Base-by-base conservation (phyloP, 2,329 filamentous ascomycete genomes). In the Microdochium nivale region DNA sequence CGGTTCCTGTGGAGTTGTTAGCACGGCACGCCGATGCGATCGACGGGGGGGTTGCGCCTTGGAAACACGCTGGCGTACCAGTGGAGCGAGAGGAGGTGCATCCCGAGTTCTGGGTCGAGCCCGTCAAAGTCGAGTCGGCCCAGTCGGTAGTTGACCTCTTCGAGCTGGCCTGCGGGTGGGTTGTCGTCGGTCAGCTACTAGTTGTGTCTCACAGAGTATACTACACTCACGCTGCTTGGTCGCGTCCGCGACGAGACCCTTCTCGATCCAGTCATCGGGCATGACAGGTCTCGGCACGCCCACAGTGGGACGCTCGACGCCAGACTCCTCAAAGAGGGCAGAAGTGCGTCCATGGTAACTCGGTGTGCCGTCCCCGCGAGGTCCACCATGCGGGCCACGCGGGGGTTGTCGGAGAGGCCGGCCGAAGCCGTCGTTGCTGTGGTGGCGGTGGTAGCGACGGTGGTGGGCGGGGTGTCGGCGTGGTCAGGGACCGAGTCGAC, bases 21-120 rank as follows among this genome's bases (percentile, higher is more conserved):
- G 83, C n/a, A 82, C 80, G 43, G 82, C 78, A 21, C 83, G 79
- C 80, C 80, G 84, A 60, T n/a, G n/a, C n/a, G n/a, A n/a, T n/a
- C n/a, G n/a, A n/a, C n/a, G n/a, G n/a, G n/a, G n/a, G n/a, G n/a
- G n/a, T n/a, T n/a, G n/a, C n/a, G n/a, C n/a, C n/a, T n/a, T n/a
- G n/a, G n/a, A n/a, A n/a, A n/a, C n/a, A n/a, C n/a, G 1, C 78
- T 76, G 5, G 13, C 40, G 16, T 23, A 44, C 40, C 75, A 79
- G 51, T 79, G 73, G 0, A 80, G 59, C 2, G 68, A 67, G 0
- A 80, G 62, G 3, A 81, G 60, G 49, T 80, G 74, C 65, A 78
- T 72, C 2, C 70, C 77, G 8, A 80, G 57, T 13, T 78, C 72
- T 0, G 76, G 70, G 30, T 77, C 71, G 1, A 80, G 70, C 1